Evolutionary conservation across 768 basidiomycete genomes (phyloP).

Genomic region (Auriscalpium microsporum): DNA sequence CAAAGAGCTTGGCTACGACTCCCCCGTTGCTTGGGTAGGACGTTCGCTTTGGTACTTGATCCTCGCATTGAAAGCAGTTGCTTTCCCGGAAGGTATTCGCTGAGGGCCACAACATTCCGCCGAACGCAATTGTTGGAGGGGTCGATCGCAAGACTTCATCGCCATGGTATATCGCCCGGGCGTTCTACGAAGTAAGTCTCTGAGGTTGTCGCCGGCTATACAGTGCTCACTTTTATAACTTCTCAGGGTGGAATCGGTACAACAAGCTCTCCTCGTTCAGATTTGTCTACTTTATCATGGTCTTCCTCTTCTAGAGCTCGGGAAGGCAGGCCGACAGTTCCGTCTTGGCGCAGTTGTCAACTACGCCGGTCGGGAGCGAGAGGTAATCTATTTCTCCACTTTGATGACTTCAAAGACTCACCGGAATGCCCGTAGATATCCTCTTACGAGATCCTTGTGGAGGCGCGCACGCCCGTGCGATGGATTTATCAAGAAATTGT

Average conservation of each 20-base stretch:
- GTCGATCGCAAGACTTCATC: conserved; percentile 4
- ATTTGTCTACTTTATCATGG: too few relatives aligned
- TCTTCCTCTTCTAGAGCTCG: conserved; percentile 20
- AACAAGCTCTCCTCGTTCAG: too few relatives aligned
- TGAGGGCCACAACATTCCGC: conserved; percentile 10
- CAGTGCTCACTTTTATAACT: too few relatives aligned
- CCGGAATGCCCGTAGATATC: conserved; percentile 15
- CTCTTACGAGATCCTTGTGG: conserved; percentile 29
- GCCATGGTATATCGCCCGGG: conserved; percentile 10
- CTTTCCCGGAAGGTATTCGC: conserved; percentile 5
- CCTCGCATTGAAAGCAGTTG: background rate
- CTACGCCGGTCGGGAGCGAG: conserved; percentile 27
- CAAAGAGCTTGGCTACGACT: conserved; percentile 7
- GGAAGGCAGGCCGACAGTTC: conserved; percentile 24
- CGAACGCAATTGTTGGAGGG: conserved; percentile 12
- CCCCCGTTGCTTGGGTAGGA: conserved; percentile 13
- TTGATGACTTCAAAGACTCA: background rate
- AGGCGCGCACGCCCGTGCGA: conserved; percentile 13
- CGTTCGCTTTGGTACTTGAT: background rate
- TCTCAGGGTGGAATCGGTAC: background rate
- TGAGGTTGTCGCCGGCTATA: too few relatives aligned
- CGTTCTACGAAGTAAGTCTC: conserved; percentile 12
- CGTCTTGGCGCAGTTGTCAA: conserved; percentile 24
- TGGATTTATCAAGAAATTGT: background rate
- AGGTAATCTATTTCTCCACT: conserved; percentile 14